Conservation (phyloP, 225 moss, liverwort and hornwort genomes). For the Takakia lepidozioides region DNA sequence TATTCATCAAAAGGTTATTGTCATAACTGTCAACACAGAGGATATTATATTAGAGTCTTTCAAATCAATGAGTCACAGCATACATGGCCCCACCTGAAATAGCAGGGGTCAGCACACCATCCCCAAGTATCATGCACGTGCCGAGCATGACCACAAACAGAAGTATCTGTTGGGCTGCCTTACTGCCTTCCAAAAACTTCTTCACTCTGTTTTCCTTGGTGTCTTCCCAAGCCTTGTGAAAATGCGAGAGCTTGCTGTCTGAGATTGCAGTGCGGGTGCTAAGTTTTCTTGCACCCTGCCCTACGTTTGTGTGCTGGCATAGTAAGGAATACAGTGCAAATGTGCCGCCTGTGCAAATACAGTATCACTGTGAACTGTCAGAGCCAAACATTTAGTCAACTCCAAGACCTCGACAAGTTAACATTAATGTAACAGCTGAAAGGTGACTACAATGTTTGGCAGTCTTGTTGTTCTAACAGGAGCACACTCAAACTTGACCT, state of each 20-base stretch:
- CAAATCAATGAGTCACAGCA: too few species aligned
- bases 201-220: constrained; percentile 21
- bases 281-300: constrained; percentile 43
- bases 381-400: too few species aligned
- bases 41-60: too few species aligned
- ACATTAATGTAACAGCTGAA: too few species aligned
- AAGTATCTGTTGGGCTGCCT: constrained; percentile 40
- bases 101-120: constrained; percentile 89
- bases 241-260: constrained; percentile 60
- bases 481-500: too few species aligned
- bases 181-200: constrained; percentile 40
- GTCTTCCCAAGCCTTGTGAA: constrained; percentile 20
- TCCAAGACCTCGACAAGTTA: too few species aligned
- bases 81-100: constrained; percentile 69
- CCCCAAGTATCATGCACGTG: constrained; percentile 90
- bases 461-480: too few species aligned
- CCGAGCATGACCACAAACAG: constrained; percentile 80
- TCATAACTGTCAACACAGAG: too few species aligned
- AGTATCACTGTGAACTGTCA: not conserved
- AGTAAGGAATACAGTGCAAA: constrained; percentile 85
- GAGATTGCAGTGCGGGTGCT: constrained; percentile 23
- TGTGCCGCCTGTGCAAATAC: constrained; percentile 61
- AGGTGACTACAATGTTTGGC: too few species aligned
- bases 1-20: too few species aligned
- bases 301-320: constrained; percentile 68